These are phyloP conservation scores for Psilocybe mexicana DNA, from an alignment of 1,284 basidiomycete genomes.

Conservation along the genomic window DNA sequence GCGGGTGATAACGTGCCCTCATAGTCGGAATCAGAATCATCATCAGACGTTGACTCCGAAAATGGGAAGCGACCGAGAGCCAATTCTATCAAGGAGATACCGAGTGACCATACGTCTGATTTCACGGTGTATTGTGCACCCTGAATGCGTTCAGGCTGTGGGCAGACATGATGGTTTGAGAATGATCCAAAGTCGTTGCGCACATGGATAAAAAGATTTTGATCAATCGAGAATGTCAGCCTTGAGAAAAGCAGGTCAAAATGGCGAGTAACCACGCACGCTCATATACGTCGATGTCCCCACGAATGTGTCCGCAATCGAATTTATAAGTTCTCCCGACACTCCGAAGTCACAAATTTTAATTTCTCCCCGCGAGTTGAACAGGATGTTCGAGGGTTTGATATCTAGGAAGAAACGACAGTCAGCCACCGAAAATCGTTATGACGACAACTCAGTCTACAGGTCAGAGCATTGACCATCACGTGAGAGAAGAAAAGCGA, in stretches of 20 bases:
- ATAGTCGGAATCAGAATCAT: conserved; percentile 31
- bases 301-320: conserved; percentile 98
- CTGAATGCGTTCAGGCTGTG: conserved; percentile 96
- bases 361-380: conserved; percentile 92
- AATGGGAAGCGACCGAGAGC: conserved; percentile 43
- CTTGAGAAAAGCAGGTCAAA: conserved; percentile 7
- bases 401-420: conserved; percentile 65
- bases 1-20: conserved; percentile 35
- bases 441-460: conserved; percentile 21
- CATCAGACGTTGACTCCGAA: conserved; percentile 28
- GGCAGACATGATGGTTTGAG: conserved; percentile 1
- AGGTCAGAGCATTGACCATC: conserved; percentile 7
- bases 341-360: conserved; percentile 99
- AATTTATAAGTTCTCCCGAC: conserved; percentile 97
- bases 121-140: conserved; percentile 98
- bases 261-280: conserved; percentile 56
- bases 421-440: conserved; percentile 21
- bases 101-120: conserved; percentile 97
- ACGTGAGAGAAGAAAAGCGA: conserved; percentile 17
- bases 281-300: conserved; percentile 99
- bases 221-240: conserved; percentile 8
- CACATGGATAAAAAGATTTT: background rate
- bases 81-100: conserved; percentile 94
- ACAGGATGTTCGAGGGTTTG: conserved; percentile 98
- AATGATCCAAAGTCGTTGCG: background rate